phyloP scores from a whole-genome alignment of 371 early-diverging fungal genomes.

The Conidiobolus incongruus region DNA sequence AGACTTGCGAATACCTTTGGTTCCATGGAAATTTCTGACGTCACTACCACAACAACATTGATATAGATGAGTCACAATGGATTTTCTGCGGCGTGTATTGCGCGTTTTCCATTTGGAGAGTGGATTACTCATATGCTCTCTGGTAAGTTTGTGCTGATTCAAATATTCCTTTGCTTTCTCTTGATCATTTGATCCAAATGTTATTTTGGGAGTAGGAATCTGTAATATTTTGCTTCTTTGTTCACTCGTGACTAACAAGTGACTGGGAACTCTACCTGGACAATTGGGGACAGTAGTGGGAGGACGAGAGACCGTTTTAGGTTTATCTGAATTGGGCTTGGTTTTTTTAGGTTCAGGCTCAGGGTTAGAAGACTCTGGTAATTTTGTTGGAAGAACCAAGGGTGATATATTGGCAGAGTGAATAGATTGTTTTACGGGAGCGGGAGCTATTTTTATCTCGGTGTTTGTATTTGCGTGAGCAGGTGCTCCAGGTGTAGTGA shows the following conservation, averaged over 20 bases:
- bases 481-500: no score
- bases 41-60: slow-evolving; percentile 3
- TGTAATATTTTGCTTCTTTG: not conserved
- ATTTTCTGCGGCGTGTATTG: not conserved
- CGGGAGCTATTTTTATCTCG: no score
- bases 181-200: not conserved
- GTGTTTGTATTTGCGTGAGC: no score
- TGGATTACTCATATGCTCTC: not conserved
- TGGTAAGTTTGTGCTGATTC: not conserved
- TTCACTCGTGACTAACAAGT: not conserved
- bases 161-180: not conserved
- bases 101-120: slow-evolving; percentile 3
- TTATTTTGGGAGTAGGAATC: not conserved
- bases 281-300: no score
- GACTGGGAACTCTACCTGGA: slow-evolving; percentile 1
- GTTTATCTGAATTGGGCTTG: no score
- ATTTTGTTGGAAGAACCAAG: no score
- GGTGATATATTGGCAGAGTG: no score
- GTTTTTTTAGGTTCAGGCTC: no score
- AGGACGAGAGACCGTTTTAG: no score
- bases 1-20: slow-evolving; percentile 1
- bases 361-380: no score
- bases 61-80: slow-evolving; percentile 1
- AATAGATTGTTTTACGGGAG: no score
- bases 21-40: slow-evolving; percentile 3